phyloP scores from a whole-genome alignment of 306 rosid species.

The Dalbergia cultrata region DNA sequence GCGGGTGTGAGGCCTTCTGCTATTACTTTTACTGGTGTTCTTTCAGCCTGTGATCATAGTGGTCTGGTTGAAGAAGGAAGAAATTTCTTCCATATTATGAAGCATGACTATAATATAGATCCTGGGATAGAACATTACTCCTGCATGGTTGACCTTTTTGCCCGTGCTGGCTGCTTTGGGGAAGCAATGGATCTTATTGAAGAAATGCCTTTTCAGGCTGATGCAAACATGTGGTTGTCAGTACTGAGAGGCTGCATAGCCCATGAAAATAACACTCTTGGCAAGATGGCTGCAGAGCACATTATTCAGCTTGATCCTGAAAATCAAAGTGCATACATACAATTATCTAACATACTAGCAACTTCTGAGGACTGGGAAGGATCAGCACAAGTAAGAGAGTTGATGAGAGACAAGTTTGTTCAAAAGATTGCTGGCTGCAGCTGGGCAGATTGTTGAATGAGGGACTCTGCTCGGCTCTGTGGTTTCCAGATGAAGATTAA shows the following conservation, averaged over 20 bases:
- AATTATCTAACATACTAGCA: constrained; percentile 75
- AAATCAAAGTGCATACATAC: constrained; percentile 75
- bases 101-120: constrained; percentile 57
- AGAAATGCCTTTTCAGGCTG: constrained; percentile 72
- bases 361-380: constrained; percentile 79
- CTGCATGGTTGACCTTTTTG: constrained; percentile 75
- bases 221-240: constrained; percentile 74
- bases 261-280: constrained; percentile 63
- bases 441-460: constrained; percentile 67
- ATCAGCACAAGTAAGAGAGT: constrained; percentile 66
- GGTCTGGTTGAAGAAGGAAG: constrained; percentile 81
- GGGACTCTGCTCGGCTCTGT: neutral
- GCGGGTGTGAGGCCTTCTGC: constrained; percentile 64
- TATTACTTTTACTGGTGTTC: constrained; percentile 72
- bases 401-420: constrained; percentile 63
- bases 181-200: constrained; percentile 69
- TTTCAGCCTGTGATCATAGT: constrained; percentile 82
- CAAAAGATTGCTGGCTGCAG: constrained; percentile 71
- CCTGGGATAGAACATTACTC: constrained; percentile 74
- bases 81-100: constrained; percentile 64
- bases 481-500: constrained; percentile 18
- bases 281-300: constrained; percentile 66
- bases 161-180: constrained; percentile 70
- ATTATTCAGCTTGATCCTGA: constrained; percentile 70
- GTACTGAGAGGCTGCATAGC: constrained; percentile 76